Conservation (phyloP, 2,329 filamentous ascomycete species). For the Nemania diffusa region DNA sequence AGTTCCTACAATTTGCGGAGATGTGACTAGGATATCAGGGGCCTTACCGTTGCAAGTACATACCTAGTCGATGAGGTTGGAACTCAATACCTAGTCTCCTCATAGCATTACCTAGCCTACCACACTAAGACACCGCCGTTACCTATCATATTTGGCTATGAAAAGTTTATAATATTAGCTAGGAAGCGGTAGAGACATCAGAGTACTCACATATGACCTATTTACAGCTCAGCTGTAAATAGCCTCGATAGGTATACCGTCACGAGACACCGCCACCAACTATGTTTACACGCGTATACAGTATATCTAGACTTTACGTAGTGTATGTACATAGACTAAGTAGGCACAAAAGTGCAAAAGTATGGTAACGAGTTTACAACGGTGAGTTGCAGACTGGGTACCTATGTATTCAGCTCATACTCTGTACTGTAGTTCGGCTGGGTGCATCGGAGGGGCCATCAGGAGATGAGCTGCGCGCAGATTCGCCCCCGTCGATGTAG, state of each 20-base stretch:
- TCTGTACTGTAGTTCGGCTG: no score
- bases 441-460: neutral
- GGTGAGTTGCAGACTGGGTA: neutral
- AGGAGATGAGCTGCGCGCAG: slow-evolving; percentile 12
- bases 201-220: neutral
- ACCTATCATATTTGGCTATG: neutral
- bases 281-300: no score
- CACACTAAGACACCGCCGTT: neutral
- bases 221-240: no score
- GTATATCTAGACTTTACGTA: no score
- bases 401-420: slow-evolving; percentile 5
- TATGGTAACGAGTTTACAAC: neutral
- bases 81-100: neutral
- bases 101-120: neutral
- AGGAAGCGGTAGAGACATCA: slow-evolving; percentile 3
- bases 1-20: neutral
- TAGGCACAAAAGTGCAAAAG: neutral
- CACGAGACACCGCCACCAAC: no score
- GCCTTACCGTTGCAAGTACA: neutral
- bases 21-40: slow-evolving; percentile 6
- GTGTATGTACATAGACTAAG: neutral
- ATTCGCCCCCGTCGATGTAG: neutral
- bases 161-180: neutral
- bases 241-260: no score
- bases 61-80: neutral